phyloP scores from a whole-genome alignment of 2,329 filamentous ascomycete species.

The Parasarocladium wereldwijsianum region DNA sequence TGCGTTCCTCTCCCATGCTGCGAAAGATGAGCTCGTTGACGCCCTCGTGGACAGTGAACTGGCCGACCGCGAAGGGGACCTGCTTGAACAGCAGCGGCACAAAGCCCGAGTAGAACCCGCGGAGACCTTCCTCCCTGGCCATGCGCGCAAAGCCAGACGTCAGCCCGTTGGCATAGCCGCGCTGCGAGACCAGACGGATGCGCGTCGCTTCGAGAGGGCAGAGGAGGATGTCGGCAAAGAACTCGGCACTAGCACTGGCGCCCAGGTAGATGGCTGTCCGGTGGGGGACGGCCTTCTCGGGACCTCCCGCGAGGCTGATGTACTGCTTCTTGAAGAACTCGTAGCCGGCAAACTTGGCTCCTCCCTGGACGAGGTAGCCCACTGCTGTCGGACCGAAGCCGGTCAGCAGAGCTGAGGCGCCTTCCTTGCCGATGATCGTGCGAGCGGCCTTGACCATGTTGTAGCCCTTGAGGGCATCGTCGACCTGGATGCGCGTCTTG shows the following conservation, averaged over 20 bases:
- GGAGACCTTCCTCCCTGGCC: conserved; percentile 58
- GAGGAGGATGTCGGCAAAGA: conserved; percentile 66
- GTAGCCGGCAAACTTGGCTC: conserved; percentile 84
- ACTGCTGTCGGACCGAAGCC: conserved; percentile 76
- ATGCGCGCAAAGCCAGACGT: conserved; percentile 61
- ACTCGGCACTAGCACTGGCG: conserved; percentile 53
- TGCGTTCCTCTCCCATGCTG: conserved; percentile 47
- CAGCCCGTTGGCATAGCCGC: conserved; percentile 60
- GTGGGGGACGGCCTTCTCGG: conserved; percentile 25
- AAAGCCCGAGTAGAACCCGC: conserved; percentile 84
- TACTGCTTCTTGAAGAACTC: conserved; percentile 88
- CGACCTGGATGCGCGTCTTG: conserved; percentile 85
- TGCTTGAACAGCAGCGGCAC: conserved; percentile 77
- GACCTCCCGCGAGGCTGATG: conserved; percentile 51
- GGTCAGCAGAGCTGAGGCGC: conserved; percentile 64
- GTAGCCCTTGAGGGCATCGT: conserved; percentile 70
- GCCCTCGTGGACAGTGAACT: conserved; percentile 90
- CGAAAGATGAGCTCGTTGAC: conserved; percentile 65
- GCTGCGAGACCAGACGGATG: conserved; percentile 68
- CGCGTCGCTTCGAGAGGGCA: conserved; percentile 80
- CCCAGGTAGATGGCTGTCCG: conserved; percentile 55
- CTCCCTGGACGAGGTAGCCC: conserved; percentile 80
- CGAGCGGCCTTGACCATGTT: conserved; percentile 69
- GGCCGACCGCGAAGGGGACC: conserved; percentile 85
- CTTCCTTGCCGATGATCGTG: conserved; percentile 66